These are phyloP conservation scores for Yamadazyma friedrichii DNA, from an alignment of 1,139 yeast species.

Conservation along the genomic window DNA sequence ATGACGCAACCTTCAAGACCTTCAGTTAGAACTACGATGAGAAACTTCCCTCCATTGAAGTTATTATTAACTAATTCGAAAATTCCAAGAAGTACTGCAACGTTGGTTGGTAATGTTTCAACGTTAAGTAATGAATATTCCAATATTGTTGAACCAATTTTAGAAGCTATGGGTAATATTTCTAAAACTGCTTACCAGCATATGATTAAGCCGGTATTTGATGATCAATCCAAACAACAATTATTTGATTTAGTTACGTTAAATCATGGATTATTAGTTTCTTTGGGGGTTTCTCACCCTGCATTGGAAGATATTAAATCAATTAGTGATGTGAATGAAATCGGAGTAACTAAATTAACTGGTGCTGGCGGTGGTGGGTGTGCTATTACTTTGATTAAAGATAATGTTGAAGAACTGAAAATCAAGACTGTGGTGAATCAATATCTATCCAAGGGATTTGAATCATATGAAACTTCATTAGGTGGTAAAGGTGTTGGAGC, in stretches of 20 bases:
- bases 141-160: conserved; percentile 51
- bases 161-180: conserved; percentile 69
- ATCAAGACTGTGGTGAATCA: conserved; percentile 36
- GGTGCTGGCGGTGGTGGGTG: conserved; percentile 99
- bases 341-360: conserved; percentile 91
- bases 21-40: conserved; percentile 61
- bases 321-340: conserved; percentile 53
- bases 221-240: conserved; percentile 39
- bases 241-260: conserved; percentile 70
- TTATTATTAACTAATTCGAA: conserved; percentile 80
- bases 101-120: conserved; percentile 76
- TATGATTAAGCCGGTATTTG: conserved; percentile 53
- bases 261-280: conserved; percentile 84
- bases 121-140: conserved; percentile 53
- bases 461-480: conserved; percentile 75
- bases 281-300: conserved; percentile 93
- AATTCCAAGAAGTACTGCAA: conserved; percentile 85
- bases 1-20: conserved; percentile 50
- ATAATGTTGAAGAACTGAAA: conserved; percentile 33
- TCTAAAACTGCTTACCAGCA: conserved; percentile 67
- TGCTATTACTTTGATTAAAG: conserved; percentile 79
- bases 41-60: conserved; percentile 73
- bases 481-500: conserved; percentile 90
- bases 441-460: conserved; percentile 55
- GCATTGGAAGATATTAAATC: conserved; percentile 70